Evolutionary conservation across 306 rosid species (phyloP).

Genomic region (Glycine latifolia): DNA sequence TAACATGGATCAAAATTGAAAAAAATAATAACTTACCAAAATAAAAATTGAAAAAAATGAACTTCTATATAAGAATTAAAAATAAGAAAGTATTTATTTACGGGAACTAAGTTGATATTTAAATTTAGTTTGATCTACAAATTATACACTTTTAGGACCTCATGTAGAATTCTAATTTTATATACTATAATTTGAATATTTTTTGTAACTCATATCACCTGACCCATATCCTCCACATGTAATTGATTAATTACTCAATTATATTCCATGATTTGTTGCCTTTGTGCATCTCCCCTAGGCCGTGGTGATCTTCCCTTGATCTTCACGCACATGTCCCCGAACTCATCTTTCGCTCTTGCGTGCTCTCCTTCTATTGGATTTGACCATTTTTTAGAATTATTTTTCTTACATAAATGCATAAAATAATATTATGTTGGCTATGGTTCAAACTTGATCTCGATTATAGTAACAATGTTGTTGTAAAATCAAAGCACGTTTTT

Average conservation of each 20-base stretch:
- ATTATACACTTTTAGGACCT: too few relatives aligned
- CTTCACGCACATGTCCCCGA: constrained; percentile 23
- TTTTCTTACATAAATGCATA: not conserved
- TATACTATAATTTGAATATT: too few relatives aligned
- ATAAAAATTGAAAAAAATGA: too few relatives aligned
- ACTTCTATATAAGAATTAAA: too few relatives aligned
- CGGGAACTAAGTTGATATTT: too few relatives aligned
- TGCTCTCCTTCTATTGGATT: constrained; percentile 31
- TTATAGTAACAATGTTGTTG: not conserved
- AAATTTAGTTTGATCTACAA: too few relatives aligned
- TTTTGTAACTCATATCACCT: not conserved
- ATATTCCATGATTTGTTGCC: not conserved
- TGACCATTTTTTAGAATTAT: not conserved
- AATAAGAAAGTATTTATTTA: too few relatives aligned
- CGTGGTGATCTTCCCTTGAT: constrained; percentile 8
- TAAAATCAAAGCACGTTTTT: constrained; percentile 4
- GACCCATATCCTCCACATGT: not conserved
- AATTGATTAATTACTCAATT: not conserved
- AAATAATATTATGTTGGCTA: not conserved
- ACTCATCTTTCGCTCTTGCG: constrained; percentile 10
- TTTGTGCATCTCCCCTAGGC: constrained; percentile 28
- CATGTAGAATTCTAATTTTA: too few relatives aligned
- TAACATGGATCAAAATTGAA: too few relatives aligned
- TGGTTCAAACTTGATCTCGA: constrained; percentile 1
- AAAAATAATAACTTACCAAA: too few relatives aligned